Percentiles rank a stretch among this genome's conserved stretches.
These are phyloP conservation scores for Neobulgaria alba DNA, from an alignment of 2,329 filamentous ascomycete species.

Conservation along the genomic window DNA sequence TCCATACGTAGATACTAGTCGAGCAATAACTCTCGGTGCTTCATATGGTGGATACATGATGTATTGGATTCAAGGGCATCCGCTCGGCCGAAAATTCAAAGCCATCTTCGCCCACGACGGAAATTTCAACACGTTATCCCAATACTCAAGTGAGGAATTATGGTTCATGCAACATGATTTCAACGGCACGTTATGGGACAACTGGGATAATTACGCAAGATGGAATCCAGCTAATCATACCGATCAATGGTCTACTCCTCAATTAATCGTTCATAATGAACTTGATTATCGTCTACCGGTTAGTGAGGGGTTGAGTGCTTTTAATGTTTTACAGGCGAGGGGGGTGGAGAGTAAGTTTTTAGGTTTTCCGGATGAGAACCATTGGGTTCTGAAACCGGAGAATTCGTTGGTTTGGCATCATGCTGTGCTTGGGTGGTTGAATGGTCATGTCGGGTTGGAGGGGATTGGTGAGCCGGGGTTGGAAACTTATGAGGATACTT, in stretches of 20 bases:
- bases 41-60: slow-evolving; percentile 69
- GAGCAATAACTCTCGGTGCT: slow-evolving; percentile 63
- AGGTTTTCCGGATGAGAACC: slow-evolving; percentile 58
- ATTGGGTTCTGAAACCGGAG: slow-evolving; percentile 81
- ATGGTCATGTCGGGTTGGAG: slow-evolving; percentile 26
- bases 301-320: slow-evolving; percentile 60
- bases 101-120: slow-evolving; percentile 42
- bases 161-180: slow-evolving; percentile 62
- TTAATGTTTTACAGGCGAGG: slow-evolving; percentile 45
- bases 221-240: slow-evolving; percentile 58
- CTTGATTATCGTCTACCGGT: slow-evolving; percentile 81
- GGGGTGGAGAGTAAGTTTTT: slow-evolving; percentile 54
- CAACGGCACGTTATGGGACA: slow-evolving; percentile 50
- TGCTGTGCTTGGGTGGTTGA: slow-evolving; percentile 70
- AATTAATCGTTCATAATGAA: slow-evolving; percentile 81
- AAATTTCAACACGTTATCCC: slow-evolving; percentile 22
- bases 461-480: not conserved
- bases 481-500: not conserved
- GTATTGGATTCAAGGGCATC: slow-evolving; percentile 83
- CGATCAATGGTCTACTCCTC: slow-evolving; percentile 72
- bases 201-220: slow-evolving; percentile 52
- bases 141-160: slow-evolving; percentile 56
- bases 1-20: slow-evolving; percentile 55
- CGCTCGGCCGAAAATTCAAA: slow-evolving; percentile 72
- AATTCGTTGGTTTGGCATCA: slow-evolving; percentile 84